These are phyloP conservation scores for Coniochaeta pulveracea DNA, from an alignment of 2,329 filamentous ascomycete genomes.

Conservation along the genomic window DNA sequence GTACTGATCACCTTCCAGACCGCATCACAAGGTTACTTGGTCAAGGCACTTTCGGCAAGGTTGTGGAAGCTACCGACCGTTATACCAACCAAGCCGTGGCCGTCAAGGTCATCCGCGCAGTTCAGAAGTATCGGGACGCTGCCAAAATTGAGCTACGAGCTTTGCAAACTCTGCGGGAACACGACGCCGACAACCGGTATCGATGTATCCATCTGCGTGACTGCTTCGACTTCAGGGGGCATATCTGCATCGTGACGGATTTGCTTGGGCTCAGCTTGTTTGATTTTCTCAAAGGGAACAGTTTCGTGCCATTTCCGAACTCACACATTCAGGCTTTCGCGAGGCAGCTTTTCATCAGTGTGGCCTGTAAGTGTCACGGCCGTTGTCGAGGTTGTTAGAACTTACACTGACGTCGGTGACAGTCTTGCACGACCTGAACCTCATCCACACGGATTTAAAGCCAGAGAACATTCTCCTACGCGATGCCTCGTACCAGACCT, in stretches of 20 bases:
- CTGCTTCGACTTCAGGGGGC: conserved; percentile 93
- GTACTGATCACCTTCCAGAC: conserved; percentile 40
- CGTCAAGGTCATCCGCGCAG: conserved; percentile 95
- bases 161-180: conserved; percentile 79
- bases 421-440: conserved; percentile 91
- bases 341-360: conserved; percentile 90
- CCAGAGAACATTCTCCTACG: conserved; percentile 61
- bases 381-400: not conserved
- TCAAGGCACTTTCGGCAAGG: conserved; percentile 96
- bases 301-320: conserved; percentile 96
- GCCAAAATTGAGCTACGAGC: conserved; percentile 91
- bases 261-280: conserved; percentile 90
- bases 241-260: conserved; percentile 80
- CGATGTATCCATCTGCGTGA: conserved; percentile 94
- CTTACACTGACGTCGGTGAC: too few species aligned
- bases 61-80: conserved; percentile 82
- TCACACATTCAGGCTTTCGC: conserved; percentile 98
- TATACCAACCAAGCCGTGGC: conserved; percentile 69
- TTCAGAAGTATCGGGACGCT: conserved; percentile 96
- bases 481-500: conserved; percentile 55
- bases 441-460: conserved; percentile 82
- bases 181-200: conserved; percentile 86
- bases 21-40: conserved; percentile 82
- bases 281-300: conserved; percentile 92
- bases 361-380: conserved; percentile 64